phyloP scores from a whole-genome alignment of 2,329 filamentous ascomycete genomes.

The Fusarium sp. region DNA sequence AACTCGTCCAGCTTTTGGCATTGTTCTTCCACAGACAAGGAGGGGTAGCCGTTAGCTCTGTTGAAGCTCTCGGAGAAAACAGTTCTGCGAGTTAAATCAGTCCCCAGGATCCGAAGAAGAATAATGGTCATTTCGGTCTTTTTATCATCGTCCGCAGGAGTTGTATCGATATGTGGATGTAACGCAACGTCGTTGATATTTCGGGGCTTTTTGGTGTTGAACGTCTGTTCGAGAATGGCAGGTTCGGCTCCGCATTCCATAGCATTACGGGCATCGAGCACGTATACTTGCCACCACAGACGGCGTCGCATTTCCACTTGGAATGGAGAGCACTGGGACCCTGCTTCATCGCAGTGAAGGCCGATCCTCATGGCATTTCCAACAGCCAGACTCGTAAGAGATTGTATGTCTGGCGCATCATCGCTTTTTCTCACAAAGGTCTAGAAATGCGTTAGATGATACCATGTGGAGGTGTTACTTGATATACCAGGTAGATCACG shows the following conservation, averaged over 20 bases:
- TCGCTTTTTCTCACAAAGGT: neutral
- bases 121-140: neutral
- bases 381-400: neutral
- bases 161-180: neutral
- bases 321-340: neutral
- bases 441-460: neutral
- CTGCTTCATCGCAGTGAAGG: neutral
- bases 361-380: neutral
- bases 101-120: neutral
- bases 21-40: neutral
- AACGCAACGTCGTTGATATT: neutral
- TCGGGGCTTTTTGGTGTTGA: neutral
- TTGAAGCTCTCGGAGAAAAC: neutral
- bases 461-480: fast-evolving
- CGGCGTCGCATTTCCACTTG: neutral
- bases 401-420: neutral
- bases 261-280: neutral
- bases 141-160: too few relatives aligned
- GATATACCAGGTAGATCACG: neutral
- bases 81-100: neutral
- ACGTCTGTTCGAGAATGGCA: neutral
- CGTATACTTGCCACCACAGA: neutral
- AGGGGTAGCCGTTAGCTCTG: neutral
- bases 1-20: neutral
- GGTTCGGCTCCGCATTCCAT: neutral